Evolutionary conservation across 148 eudicot species (phyloP).

Genomic region (Selenicereus undatus): DNA sequence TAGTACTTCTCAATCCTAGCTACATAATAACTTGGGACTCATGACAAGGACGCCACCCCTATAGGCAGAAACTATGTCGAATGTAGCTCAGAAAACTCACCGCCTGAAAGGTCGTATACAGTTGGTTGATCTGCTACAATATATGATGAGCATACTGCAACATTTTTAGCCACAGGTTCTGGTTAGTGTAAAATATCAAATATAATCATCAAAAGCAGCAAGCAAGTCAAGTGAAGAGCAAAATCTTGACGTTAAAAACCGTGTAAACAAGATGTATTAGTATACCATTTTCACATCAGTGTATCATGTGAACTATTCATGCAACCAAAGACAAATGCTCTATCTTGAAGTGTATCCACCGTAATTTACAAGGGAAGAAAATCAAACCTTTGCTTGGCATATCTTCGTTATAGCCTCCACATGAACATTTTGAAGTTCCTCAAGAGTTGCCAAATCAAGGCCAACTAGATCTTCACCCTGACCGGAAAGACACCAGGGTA

Average conservation of each 20-base stretch:
- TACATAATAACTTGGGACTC: neutral
- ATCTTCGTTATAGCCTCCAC: conserved; percentile 24
- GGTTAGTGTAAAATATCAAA: neutral
- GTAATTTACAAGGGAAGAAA: neutral
- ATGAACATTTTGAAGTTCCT: conserved; percentile 22
- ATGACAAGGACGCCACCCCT: neutral
- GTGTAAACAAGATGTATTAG: neutral
- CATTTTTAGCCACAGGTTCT: neutral
- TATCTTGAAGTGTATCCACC: neutral
- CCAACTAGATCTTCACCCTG: conserved; percentile 15
- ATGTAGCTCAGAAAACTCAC: neutral
- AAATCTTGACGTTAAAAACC: no score
- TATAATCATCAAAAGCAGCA: conserved; percentile 1
- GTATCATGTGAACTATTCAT: no score
- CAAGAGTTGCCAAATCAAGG: conserved; percentile 21
- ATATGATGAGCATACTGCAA: conserved; percentile 16
- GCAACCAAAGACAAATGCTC: neutral
- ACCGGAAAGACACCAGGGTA: neutral
- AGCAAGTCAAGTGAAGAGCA: no score
- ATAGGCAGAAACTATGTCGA: neutral
- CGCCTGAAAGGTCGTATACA: neutral
- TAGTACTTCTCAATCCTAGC: neutral
- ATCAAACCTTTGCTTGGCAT: conserved; percentile 25
- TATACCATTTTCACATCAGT: no score
- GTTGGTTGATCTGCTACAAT: conserved; percentile 4